phyloP scores from a whole-genome alignment of 2,329 filamentous ascomycete genomes.

The Trichoderma sp. region DNA sequence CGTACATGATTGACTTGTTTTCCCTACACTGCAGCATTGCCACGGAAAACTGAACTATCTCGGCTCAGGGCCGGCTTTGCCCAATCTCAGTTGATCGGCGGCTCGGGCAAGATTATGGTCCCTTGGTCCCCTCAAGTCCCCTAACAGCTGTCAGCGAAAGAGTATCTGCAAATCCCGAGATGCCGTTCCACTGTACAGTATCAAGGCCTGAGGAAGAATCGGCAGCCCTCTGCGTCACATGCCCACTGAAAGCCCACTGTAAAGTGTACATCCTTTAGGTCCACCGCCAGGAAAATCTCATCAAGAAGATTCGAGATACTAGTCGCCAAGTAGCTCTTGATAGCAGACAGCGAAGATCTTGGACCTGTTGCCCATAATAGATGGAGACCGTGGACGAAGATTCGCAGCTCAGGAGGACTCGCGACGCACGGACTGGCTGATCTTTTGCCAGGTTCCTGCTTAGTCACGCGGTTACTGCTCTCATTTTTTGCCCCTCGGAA shows the following conservation, averaged over 20 bases:
- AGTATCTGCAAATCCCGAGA: background rate
- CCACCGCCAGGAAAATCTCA: background rate
- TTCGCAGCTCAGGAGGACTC: background rate
- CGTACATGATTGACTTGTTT: background rate
- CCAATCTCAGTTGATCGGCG: constrained; percentile 8
- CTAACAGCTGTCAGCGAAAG: constrained; percentile 7
- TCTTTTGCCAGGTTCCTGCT: background rate
- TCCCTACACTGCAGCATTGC: background rate
- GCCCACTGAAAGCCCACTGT: constrained; percentile 12
- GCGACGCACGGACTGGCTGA: background rate
- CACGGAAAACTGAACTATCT: background rate
- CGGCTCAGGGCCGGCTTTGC: background rate
- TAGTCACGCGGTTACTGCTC: background rate
- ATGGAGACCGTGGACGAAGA: background rate
- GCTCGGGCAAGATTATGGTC: background rate
- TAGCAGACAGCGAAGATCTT: background rate
- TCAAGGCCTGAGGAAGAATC: background rate
- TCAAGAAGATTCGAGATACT: background rate
- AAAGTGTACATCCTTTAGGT: background rate
- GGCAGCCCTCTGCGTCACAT: constrained; percentile 14
- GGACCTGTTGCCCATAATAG: background rate
- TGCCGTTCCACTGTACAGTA: background rate
- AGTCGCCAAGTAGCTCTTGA: constrained; percentile 5
- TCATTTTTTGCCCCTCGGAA: background rate
- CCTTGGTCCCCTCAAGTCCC: background rate